Evolutionary conservation across 1,284 basidiomycete species (phyloP).

Genomic region (Austroboletus niveus): DNA sequence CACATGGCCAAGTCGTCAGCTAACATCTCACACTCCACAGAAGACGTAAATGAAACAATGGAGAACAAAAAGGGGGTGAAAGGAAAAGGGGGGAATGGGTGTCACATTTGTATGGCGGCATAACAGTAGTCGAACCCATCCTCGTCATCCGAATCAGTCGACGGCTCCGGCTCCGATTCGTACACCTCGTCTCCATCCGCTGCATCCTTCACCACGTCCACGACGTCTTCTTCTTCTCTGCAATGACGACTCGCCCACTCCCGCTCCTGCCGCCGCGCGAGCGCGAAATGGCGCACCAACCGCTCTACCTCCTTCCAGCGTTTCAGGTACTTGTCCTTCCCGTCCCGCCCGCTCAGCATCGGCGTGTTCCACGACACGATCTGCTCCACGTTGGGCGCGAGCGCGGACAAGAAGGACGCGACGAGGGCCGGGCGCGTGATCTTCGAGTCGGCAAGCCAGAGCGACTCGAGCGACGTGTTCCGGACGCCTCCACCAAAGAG

Average conservation of each 20-base stretch:
- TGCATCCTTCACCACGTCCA: background rate
- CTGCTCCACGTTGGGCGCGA: constrained; percentile 29
- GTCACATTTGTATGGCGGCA: constrained; percentile 4
- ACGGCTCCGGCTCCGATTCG: constrained; percentile 26
- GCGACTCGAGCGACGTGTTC: constrained; percentile 25
- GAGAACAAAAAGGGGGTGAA: background rate
- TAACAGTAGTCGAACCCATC: constrained; percentile 32
- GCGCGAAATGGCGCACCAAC: constrained; percentile 23
- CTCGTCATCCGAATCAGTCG: constrained; percentile 22
- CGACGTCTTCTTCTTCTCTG: background rate
- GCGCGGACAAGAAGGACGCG: constrained; percentile 26
- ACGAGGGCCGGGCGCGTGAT: constrained; percentile 27
- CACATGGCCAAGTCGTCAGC: background rate
- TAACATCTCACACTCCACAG: background rate
- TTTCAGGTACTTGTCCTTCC: constrained; percentile 20
- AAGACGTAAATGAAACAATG: background rate
- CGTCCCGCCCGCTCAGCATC: constrained; percentile 20
- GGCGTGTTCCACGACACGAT: constrained; percentile 31
- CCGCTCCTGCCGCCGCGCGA: constrained; percentile 23
- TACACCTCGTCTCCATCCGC: constrained; percentile 10
- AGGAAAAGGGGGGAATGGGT: too few relatives aligned
- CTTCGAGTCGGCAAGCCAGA: constrained; percentile 28
- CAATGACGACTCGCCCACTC: constrained; percentile 8
- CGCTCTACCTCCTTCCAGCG: constrained; percentile 28
- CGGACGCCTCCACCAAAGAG: constrained; percentile 23